A percentile compares a stretch with the other conserved stretches of the same genome.
Conservation (phyloP, 768 basidiomycete species). For the Leccinellum luteum region DNA sequence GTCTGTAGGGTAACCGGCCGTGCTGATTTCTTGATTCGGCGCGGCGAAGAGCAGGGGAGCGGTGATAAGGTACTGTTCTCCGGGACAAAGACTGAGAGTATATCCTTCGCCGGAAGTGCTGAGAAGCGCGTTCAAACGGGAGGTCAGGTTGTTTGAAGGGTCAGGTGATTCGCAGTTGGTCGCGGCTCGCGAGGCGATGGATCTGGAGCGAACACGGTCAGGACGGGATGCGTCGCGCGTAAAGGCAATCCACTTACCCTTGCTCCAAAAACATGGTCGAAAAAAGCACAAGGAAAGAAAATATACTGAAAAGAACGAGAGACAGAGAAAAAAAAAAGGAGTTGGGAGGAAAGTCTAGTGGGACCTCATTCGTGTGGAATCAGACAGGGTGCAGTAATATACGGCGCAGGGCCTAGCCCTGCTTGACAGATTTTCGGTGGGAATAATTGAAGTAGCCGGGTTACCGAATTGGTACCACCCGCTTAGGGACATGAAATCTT, state of each 20-base stretch:
- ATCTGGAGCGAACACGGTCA: constrained; percentile 8
- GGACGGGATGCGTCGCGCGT: not conserved
- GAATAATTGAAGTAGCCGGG: not conserved
- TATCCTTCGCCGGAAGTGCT: constrained; percentile 66
- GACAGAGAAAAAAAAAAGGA: not conserved
- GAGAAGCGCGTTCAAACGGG: constrained; percentile 63
- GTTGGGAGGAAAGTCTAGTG: not conserved
- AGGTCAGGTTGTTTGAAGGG: constrained; percentile 59
- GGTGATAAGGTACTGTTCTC: constrained; percentile 58
- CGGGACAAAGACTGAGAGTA: constrained; percentile 63
- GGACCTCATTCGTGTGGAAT: not conserved
- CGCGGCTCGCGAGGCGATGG: not conserved
- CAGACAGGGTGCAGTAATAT: not conserved
- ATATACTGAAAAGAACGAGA: not conserved
- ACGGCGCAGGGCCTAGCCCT: not conserved
- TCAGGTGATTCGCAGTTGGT: constrained; percentile 40
- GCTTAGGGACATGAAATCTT: not conserved
- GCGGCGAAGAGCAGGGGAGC: constrained; percentile 66
- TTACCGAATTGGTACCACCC: not conserved
- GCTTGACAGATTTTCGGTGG: not conserved
- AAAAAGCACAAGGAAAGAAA: not conserved
- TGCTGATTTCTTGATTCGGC: constrained; percentile 78
- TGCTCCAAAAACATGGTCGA: constrained; percentile 13
- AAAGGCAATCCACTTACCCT: constrained; percentile 5
- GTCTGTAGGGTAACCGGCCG: constrained; percentile 69